phyloP scores from a whole-genome alignment of 805 yeast genomes.

The Candida easanensis region DNA sequence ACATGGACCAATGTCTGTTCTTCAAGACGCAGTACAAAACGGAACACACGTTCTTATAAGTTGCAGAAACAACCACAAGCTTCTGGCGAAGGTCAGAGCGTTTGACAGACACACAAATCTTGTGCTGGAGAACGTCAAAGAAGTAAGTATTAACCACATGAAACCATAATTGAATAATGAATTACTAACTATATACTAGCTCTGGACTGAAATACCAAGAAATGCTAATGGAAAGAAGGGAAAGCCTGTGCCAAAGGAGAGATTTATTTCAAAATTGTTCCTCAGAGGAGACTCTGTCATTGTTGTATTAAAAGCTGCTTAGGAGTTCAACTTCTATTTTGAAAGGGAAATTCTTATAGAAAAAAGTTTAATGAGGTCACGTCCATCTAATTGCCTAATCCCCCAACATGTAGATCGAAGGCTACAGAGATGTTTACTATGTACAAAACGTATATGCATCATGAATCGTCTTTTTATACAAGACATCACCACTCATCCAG shows the following conservation, averaged over 20 bases:
- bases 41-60: slow-evolving; percentile 81
- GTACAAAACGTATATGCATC: neutral
- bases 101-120: slow-evolving; percentile 95
- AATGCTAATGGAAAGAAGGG: slow-evolving; percentile 69
- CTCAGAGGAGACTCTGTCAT: slow-evolving; percentile 95
- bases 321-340: neutral
- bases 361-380: slow-evolving; percentile 7
- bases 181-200: slow-evolving; percentile 16
- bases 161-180: neutral
- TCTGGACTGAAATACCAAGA: slow-evolving; percentile 65
- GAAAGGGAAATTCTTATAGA: neutral
- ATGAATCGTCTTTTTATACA: neutral
- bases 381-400: neutral
- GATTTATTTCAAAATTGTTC: slow-evolving; percentile 87
- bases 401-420: neutral
- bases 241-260: slow-evolving; percentile 61
- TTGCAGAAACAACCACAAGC: slow-evolving; percentile 88
- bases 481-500: too few relatives aligned
- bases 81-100: slow-evolving; percentile 86
- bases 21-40: slow-evolving; percentile 77
- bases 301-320: slow-evolving; percentile 59
- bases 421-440: neutral
- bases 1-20: slow-evolving; percentile 86
- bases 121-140: slow-evolving; percentile 90
- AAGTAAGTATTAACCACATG: slow-evolving; percentile 28